Conservation (phyloP, 768 basidiomycete species). For the Hemileccinum impolitum region DNA sequence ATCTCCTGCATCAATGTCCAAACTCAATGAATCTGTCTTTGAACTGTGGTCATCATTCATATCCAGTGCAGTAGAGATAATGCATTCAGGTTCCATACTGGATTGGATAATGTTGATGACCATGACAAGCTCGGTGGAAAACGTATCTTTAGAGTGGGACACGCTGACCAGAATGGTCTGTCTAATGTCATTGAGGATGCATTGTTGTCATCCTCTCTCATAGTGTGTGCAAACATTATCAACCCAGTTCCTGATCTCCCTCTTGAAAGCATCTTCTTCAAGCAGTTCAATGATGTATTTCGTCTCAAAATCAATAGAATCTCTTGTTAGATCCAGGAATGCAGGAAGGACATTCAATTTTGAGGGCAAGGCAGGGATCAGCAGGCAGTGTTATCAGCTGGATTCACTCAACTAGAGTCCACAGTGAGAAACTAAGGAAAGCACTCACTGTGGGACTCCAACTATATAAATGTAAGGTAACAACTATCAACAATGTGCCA, state of each 20-base stretch:
- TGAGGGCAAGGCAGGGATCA: slow-evolving; percentile 69
- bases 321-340: slow-evolving; percentile 55
- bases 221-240: slow-evolving; percentile 70
- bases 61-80: slow-evolving; percentile 15
- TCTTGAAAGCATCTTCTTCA: slow-evolving; percentile 45
- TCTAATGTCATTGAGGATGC: slow-evolving; percentile 63
- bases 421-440: too few relatives aligned
- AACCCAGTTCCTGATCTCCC: slow-evolving; percentile 64
- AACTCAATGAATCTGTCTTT: slow-evolving; percentile 23
- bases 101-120: slow-evolving; percentile 1
- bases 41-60: slow-evolving; percentile 41
- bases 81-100: not conserved
- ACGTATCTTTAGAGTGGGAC: slow-evolving; percentile 20
- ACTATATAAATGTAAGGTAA: too few relatives aligned
- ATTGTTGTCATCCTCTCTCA: slow-evolving; percentile 67
- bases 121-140: slow-evolving; percentile 21
- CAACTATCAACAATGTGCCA: too few relatives aligned
- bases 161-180: slow-evolving; percentile 43
- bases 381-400: too few relatives aligned
- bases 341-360: slow-evolving; percentile 54
- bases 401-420: too few relatives aligned
- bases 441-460: too few relatives aligned
- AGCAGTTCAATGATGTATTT: slow-evolving; percentile 48
- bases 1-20: slow-evolving; percentile 29
- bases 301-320: slow-evolving; percentile 68